Conservation (phyloP, 2,329 filamentous ascomycete species). For the Beauveria scarabaeidicola region DNA sequence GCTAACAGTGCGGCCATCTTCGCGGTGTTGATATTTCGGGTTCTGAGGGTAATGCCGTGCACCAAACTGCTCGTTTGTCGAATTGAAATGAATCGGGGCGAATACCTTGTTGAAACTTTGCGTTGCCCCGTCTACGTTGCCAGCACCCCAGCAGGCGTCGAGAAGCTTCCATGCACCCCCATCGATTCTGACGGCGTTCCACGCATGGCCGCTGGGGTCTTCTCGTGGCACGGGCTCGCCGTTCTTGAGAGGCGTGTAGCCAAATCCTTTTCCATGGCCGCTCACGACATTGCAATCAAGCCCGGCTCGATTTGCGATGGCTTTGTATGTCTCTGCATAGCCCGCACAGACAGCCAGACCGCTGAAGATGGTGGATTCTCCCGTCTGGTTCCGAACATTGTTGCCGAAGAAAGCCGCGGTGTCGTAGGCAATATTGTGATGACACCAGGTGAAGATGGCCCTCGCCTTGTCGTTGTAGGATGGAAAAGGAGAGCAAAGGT, state of each 20-base stretch:
- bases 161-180: conserved; percentile 83
- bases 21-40: conserved; percentile 60
- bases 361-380: conserved; percentile 62
- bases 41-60: conserved; percentile 70
- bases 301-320: conserved; percentile 69
- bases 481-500: conserved; percentile 69
- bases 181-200: conserved; percentile 89
- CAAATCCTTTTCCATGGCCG: conserved; percentile 82
- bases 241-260: conserved; percentile 53
- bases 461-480: conserved; percentile 86
- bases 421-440: conserved; percentile 89
- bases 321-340: conserved; percentile 75
- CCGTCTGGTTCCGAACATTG: conserved; percentile 56
- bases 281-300: conserved; percentile 66
- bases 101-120: conserved; percentile 41
- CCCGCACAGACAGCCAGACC: conserved; percentile 88
- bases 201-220: conserved; percentile 64
- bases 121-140: conserved; percentile 46
- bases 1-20: conserved; percentile 55
- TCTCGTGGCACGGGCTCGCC: conserved; percentile 59
- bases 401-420: conserved; percentile 68
- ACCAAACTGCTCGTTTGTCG: conserved; percentile 71
- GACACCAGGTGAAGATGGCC: conserved; percentile 89
- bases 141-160: conserved; percentile 90
- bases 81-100: conserved; percentile 50